Conservation (phyloP, 441 rosid species). For the Adansonia rubrostipa region DNA sequence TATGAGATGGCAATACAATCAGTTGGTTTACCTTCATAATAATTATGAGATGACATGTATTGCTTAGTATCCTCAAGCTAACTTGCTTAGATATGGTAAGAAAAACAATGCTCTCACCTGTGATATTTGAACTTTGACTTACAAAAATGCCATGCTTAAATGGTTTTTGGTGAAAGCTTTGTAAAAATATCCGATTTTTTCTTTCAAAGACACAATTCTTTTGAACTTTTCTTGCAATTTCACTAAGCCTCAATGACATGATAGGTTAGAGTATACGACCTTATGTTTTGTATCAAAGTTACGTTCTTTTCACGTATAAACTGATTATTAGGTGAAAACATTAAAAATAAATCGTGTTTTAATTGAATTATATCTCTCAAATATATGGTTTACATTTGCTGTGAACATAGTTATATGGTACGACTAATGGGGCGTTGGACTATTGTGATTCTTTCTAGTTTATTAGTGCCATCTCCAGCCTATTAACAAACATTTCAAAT, state of each 20-base stretch:
- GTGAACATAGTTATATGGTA: background rate
- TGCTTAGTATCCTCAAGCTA: background rate
- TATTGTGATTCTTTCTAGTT: conserved; percentile 12
- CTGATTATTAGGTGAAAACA: background rate
- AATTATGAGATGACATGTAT: background rate
- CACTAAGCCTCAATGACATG: background rate
- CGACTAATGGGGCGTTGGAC: background rate
- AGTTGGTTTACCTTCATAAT: background rate
- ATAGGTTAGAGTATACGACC: conserved; percentile 14
- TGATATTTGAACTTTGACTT: conserved; percentile 11
- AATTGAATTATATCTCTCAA: conserved; percentile 10
- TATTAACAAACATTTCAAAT: background rate
- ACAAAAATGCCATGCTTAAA: background rate
- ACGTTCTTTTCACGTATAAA: conserved; percentile 4
- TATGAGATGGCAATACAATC: background rate
- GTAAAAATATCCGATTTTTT: background rate
- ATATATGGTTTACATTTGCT: conserved; percentile 7
- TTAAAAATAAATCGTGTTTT: conserved; percentile 1
- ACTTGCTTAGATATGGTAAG: conserved; percentile 17
- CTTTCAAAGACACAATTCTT: conserved; percentile 10
- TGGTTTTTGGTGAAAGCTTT: conserved; percentile 15
- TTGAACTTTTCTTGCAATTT: background rate
- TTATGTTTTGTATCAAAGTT: conserved; percentile 15
- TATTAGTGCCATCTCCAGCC: conserved; percentile 14
- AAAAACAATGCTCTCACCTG: conserved; percentile 17